Evolutionary conservation across 441 rosid species (phyloP), one percentile per base, ranked within the genome.

Genomic region (Monsonia emarginata): DNA sequence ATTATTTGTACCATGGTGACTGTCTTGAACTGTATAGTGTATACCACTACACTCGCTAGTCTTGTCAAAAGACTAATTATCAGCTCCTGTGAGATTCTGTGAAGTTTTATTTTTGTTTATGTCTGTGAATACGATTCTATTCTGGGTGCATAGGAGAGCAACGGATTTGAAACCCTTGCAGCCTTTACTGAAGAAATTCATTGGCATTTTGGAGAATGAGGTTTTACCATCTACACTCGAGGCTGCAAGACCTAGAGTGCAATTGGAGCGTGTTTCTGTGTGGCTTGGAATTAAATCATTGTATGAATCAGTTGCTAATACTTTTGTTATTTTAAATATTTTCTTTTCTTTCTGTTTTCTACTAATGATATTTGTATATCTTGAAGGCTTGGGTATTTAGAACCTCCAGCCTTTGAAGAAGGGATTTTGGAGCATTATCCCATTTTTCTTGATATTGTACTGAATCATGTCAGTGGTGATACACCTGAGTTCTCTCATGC

Each of bases 231-330:
- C 82, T 64, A 69, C 80, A 68, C 70, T 80, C 13, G 88, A 79
- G 78, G 78, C 78, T 62, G 81, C 88, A 36, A 84, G 96, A 83
- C 91, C 97, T 32, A 84, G 94, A 78, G 81, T 76, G 13, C 77
- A 78, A 78, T 82, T 90, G 66, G 96, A 95, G 59, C 98, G 87
- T 66, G 61, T 81, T 66, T 73, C 96, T 60, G 79, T 88, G 82
- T 95, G 98, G 98, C 87, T 90, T 69, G 99, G 99, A 74, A 83
- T 95, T 78, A 86, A 91, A 74, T 91, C 99, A 75, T 72, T 95
- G 99, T 95, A 85, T 74, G 96, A 80, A 76, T 70, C 52, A 61
- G 63, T 75, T 75, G 61, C 77, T 73, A 52, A 63, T 77, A 70
- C 67, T 74, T 72, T 73, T 54, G 72, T 32, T 67, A 61, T 61